A percentile compares a stretch with the other conserved stretches of the same genome.
Evolutionary conservation across 2,329 filamentous ascomycete species (phyloP).

Genomic region (Thermoascus crustaceus): DNA sequence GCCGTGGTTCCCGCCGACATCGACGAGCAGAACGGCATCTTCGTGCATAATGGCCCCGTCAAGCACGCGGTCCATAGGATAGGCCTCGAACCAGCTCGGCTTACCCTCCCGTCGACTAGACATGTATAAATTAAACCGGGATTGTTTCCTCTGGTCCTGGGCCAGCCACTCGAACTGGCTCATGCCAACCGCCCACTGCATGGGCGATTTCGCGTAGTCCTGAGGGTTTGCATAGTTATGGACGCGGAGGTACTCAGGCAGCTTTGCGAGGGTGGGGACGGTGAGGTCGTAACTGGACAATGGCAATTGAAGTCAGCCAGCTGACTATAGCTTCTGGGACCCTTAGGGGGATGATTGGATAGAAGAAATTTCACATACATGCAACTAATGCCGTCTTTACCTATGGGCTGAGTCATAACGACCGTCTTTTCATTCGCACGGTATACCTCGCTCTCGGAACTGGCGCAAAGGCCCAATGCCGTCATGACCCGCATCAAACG

Average conservation of each 20-base stretch:
- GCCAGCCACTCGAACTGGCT: slow-evolving; percentile 29
- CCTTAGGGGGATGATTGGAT: too few species aligned
- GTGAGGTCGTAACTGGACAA: slow-evolving; percentile 20
- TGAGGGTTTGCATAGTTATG: slow-evolving; percentile 19
- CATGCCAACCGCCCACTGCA: slow-evolving; percentile 25
- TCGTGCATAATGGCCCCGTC: slow-evolving; percentile 10
- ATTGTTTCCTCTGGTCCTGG: slow-evolving; percentile 16
- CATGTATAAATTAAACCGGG: slow-evolving; percentile 28
- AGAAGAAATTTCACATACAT: slow-evolving; percentile 14
- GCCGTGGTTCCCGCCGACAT: slow-evolving; percentile 36
- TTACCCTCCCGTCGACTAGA: slow-evolving; percentile 22
- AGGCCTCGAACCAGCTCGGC: slow-evolving; percentile 25
- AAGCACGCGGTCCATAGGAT: slow-evolving; percentile 16
- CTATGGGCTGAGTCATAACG: slow-evolving; percentile 20
- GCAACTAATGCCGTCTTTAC: slow-evolving; percentile 21
- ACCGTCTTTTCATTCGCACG: slow-evolving; percentile 19
- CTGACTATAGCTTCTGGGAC: too few species aligned
- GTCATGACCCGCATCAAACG: slow-evolving; percentile 24
- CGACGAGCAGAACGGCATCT: slow-evolving; percentile 21
- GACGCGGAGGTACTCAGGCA: slow-evolving; percentile 23
- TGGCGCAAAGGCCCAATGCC: slow-evolving; percentile 20
- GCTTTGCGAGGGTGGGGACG: slow-evolving; percentile 21
- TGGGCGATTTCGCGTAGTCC: slow-evolving; percentile 21
- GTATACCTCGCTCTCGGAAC: slow-evolving; percentile 15
- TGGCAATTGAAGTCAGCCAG: neutral